Evolutionary conservation across 345 rosid species (phyloP).

Genomic region (Excoecaria cochinchinensis): DNA sequence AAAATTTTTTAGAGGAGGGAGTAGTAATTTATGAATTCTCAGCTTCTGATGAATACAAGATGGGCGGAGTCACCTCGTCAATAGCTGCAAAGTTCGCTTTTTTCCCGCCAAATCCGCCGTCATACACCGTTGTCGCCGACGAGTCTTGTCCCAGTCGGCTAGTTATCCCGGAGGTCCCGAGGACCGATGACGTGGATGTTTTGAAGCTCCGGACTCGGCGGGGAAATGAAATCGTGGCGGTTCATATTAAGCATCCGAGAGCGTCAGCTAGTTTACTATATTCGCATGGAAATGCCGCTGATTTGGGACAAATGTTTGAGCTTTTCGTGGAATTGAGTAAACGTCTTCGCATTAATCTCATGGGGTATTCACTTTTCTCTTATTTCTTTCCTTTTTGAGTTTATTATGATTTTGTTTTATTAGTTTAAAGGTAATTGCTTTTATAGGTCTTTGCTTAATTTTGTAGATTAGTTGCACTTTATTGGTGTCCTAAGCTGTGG

Average conservation of each 20-base stretch:
- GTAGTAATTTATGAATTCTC: constrained; percentile 32
- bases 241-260: constrained; percentile 69
- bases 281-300: constrained; percentile 99
- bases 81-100: constrained; percentile 98
- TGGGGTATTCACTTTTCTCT: constrained; percentile 60
- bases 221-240: constrained; percentile 77
- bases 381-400: background rate
- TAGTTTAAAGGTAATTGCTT: background rate
- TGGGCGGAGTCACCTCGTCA: constrained; percentile 98
- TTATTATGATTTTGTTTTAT: background rate
- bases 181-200: constrained; percentile 64
- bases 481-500: too few species aligned
- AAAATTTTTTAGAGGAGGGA: background rate
- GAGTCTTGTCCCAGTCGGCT: constrained; percentile 47
- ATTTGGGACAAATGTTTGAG: constrained; percentile 92
- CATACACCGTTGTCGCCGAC: constrained; percentile 56
- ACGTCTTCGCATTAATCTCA: constrained; percentile 78
- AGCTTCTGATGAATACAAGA: constrained; percentile 44
- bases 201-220: constrained; percentile 73
- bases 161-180: constrained; percentile 54
- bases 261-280: constrained; percentile 73
- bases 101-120: constrained; percentile 95
- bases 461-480: background rate
- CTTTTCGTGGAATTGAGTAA: constrained; percentile 81
- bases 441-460: constrained; percentile 2